phyloP scores from a whole-genome alignment of 257 asterid species.

The Fraxinus cuspidata region DNA sequence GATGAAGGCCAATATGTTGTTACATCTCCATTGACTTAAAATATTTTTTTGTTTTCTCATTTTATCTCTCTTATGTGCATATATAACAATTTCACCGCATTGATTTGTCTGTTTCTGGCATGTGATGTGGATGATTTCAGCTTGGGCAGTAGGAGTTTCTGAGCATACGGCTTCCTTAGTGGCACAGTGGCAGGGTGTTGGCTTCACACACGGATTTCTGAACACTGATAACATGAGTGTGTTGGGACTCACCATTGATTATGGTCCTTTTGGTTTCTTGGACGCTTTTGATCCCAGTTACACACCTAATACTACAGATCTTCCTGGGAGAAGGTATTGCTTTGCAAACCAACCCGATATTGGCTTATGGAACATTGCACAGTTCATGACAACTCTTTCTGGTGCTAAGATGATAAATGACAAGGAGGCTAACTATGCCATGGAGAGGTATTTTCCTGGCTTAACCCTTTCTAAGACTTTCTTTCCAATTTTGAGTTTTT shows the following conservation, averaged over 20 bases:
- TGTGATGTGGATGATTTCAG: conserved; percentile 47
- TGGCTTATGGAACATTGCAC: conserved; percentile 92
- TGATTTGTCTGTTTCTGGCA: conserved; percentile 8
- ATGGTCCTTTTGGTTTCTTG: conserved; percentile 96
- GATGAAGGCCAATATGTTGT: background rate
- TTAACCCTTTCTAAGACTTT: background rate
- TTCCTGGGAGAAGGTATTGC: conserved; percentile 95
- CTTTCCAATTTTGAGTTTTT: conserved; percentile 9
- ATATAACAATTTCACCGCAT: background rate
- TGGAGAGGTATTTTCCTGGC: conserved; percentile 69
- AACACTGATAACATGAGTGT: conserved; percentile 98
- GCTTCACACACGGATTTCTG: conserved; percentile 96
- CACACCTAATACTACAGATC: conserved; percentile 99
- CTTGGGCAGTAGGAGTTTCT: conserved; percentile 96
- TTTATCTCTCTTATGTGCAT: background rate
- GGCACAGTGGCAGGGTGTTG: conserved; percentile 98
- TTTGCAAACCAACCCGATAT: conserved; percentile 98
- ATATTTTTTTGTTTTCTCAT: background rate
- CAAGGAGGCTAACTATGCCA: conserved; percentile 81
- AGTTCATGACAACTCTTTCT: conserved; percentile 67
- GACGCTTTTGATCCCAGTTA: conserved; percentile 97
- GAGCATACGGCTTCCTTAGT: conserved; percentile 91
- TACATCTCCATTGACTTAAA: background rate
- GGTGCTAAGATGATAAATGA: conserved; percentile 75
- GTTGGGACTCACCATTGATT: conserved; percentile 90